A percentile compares a stretch with the other conserved stretches of the same genome.
Conservation (phyloP, 2,329 filamentous ascomycete genomes). For the Aspergillus sojae region DNA sequence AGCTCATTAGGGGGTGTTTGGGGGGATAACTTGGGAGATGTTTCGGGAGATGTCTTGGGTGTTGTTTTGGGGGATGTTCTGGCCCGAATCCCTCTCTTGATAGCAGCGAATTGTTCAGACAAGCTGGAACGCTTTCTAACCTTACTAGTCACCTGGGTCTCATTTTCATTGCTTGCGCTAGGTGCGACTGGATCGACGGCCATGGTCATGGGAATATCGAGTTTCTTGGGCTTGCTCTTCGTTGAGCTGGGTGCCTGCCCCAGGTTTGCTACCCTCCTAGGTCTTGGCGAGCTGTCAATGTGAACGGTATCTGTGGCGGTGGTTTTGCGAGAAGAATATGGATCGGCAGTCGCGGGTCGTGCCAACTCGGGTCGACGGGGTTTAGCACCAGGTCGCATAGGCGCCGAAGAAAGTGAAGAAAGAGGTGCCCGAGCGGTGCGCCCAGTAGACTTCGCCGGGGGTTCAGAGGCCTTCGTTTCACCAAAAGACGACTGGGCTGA, state of each 20-base stretch:
- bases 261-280: neutral
- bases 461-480: constrained; percentile 39
- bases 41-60: neutral
- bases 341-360: constrained; percentile 39
- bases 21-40: neutral
- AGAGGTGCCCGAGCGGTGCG: constrained; percentile 37
- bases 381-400: constrained; percentile 53
- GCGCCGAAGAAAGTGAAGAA: constrained; percentile 60
- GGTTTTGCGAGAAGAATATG: constrained; percentile 36
- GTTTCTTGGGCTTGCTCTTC: neutral
- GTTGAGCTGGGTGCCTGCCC: neutral
- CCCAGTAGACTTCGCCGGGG: constrained; percentile 35
- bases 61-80: neutral
- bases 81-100: neutral
- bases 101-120: neutral
- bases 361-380: constrained; percentile 40
- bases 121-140: neutral
- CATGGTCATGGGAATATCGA: neutral
- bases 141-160: neutral
- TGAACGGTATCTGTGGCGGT: neutral
- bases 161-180: neutral
- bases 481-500: constrained; percentile 60
- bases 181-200: neutral
- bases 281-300: neutral
- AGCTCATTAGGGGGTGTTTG: neutral